phyloP scores from a whole-genome alignment of 1,284 basidiomycete genomes.

The Apiotrichum siamense region DNA sequence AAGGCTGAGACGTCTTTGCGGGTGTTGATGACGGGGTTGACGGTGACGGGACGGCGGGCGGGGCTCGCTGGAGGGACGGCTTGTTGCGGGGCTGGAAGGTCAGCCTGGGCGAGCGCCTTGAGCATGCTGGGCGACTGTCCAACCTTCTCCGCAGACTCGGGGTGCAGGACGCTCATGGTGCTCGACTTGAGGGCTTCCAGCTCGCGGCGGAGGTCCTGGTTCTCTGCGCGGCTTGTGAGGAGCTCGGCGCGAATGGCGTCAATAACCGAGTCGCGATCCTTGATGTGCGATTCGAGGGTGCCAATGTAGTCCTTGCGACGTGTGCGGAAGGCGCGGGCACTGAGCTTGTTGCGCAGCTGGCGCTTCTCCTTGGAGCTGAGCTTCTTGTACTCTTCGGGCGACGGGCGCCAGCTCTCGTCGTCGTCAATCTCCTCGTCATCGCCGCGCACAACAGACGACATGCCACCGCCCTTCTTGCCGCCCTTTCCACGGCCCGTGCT shows the following conservation, averaged over 20 bases:
- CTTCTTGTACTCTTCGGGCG: constrained; percentile 88
- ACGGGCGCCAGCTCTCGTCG: constrained; percentile 48
- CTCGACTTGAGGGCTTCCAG: constrained; percentile 71
- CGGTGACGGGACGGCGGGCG: constrained; percentile 17
- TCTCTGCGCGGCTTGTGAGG: constrained; percentile 70
- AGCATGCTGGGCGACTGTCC: constrained; percentile 39
- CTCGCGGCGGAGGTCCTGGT: constrained; percentile 73
- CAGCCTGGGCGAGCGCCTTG: constrained; percentile 31
- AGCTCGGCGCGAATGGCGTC: constrained; percentile 82
- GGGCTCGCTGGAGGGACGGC: neutral
- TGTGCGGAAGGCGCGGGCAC: constrained; percentile 88
- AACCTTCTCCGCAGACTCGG: constrained; percentile 35
- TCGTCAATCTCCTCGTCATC: constrained; percentile 46
- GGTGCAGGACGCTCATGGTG: constrained; percentile 48
- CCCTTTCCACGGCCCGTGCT: constrained; percentile 47
- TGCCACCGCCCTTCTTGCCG: constrained; percentile 48
- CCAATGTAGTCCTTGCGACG: constrained; percentile 92
- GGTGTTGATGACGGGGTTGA: constrained; percentile 59
- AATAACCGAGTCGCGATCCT: constrained; percentile 84
- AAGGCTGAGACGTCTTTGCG: constrained; percentile 63
- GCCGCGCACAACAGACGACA: constrained; percentile 46
- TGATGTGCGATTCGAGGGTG: constrained; percentile 87
- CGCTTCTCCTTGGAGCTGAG: constrained; percentile 94
- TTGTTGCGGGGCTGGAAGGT: constrained; percentile 13
- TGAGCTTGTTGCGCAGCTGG: constrained; percentile 94